These are phyloP conservation scores for Metschnikowia lochheadii DNA, from an alignment of 805 yeast genomes.

Conservation along the genomic window DNA sequence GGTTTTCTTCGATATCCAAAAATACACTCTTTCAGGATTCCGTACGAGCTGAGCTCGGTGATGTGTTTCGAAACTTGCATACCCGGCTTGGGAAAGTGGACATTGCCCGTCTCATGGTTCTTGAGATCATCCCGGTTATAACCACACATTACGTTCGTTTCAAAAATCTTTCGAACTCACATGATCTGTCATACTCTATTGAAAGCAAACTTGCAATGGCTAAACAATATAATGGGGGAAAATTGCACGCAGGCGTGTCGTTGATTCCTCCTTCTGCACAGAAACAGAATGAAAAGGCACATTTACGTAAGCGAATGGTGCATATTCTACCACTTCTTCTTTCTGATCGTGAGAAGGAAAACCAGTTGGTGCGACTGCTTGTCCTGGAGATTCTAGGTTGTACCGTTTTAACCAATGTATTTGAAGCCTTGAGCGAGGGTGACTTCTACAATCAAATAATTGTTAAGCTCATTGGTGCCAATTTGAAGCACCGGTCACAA, in stretches of 20 bases:
- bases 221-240: constrained; percentile 44
- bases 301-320: constrained; percentile 43
- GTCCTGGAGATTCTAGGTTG: constrained; percentile 60
- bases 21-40: constrained; percentile 31
- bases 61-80: constrained; percentile 40
- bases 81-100: constrained; percentile 44
- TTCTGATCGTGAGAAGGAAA: constrained; percentile 41
- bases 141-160: constrained; percentile 60
- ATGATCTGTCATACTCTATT: constrained; percentile 21
- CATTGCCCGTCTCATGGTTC: constrained; percentile 52
- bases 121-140: constrained; percentile 57
- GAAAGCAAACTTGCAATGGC: constrained; percentile 42
- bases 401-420: constrained; percentile 45
- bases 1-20: constrained; percentile 49
- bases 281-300: constrained; percentile 40
- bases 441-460: constrained; percentile 73
- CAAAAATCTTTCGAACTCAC: constrained; percentile 18
- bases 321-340: constrained; percentile 49
- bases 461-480: constrained; percentile 54
- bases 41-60: constrained; percentile 42
- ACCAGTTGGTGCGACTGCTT: constrained; percentile 47
- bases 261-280: constrained; percentile 27
- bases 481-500: constrained; percentile 68
- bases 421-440: constrained; percentile 59
- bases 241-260: constrained; percentile 55